Evolutionary conservation across 306 rosid genomes (phyloP).

Genomic region (Prunus davidiana): DNA sequence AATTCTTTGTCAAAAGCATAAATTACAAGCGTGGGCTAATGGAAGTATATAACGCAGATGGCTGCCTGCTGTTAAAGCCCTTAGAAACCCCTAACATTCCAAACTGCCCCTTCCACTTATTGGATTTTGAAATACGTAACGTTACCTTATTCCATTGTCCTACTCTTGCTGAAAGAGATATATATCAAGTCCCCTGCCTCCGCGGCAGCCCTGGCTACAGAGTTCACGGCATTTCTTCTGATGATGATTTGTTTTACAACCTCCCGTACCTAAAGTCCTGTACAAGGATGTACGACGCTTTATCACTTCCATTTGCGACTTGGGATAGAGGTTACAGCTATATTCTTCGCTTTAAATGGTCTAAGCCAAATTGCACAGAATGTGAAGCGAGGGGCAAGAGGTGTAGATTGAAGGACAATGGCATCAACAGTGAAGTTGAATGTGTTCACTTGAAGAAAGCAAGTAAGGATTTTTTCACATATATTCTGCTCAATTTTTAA

Average conservation of each 20-base stretch:
- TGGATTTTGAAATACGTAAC: fast-evolving
- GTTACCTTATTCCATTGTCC: too few relatives aligned
- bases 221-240: too few relatives aligned
- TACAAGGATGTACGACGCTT: too few relatives aligned
- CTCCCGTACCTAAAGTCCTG: fast-evolving
- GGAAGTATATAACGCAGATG: not conserved
- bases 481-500: not conserved
- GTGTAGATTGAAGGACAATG: conserved; percentile 27
- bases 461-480: not conserved
- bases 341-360: not conserved
- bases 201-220: too few relatives aligned
- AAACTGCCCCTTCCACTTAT: not conserved
- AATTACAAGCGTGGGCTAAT: conserved; percentile 30
- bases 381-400: conserved; percentile 30
- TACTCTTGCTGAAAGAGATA: fast-evolving
- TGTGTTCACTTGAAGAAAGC: not conserved
- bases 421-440: not conserved
- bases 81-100: not conserved
- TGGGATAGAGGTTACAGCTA: fast-evolving
- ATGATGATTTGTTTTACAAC: fast-evolving
- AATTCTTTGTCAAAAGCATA: conserved; percentile 19
- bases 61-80: conserved; percentile 7
- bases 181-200: too few relatives aligned
- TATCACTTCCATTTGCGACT: too few relatives aligned
- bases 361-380: conserved; percentile 22